These are phyloP conservation scores for Candida sphagnicola DNA, from an alignment of 805 yeast species.

Conservation along the genomic window DNA sequence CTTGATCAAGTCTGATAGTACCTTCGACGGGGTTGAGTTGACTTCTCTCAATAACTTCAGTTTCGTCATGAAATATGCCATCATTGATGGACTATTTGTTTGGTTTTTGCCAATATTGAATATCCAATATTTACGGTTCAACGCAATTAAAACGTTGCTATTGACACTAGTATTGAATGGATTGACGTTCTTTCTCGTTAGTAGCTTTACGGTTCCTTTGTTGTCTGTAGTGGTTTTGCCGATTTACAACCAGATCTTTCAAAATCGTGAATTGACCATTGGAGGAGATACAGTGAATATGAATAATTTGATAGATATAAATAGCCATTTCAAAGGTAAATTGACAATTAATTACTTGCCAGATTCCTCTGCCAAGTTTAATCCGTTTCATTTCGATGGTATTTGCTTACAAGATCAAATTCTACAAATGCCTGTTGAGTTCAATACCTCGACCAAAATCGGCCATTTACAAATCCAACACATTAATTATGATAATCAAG, in stretches of 20 bases:
- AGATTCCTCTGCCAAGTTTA: slow-evolving; percentile 80
- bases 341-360: slow-evolving; percentile 86
- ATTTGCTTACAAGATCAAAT: slow-evolving; percentile 52
- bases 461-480: slow-evolving; percentile 62
- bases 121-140: slow-evolving; percentile 70
- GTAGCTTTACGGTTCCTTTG: slow-evolving; percentile 48
- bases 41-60: slow-evolving; percentile 45
- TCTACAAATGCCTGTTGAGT: slow-evolving; percentile 60
- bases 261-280: slow-evolving; percentile 47
- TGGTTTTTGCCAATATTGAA: slow-evolving; percentile 70
- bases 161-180: slow-evolving; percentile 45
- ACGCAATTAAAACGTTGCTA: slow-evolving; percentile 49
- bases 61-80: slow-evolving; percentile 65
- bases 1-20: slow-evolving; percentile 45
- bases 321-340: slow-evolving; percentile 75
- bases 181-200: slow-evolving; percentile 52
- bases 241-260: slow-evolving; percentile 39
- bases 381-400: slow-evolving; percentile 61
- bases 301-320: slow-evolving; percentile 38
- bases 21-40: slow-evolving; percentile 26
- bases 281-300: slow-evolving; percentile 44
- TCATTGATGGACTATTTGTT: slow-evolving; percentile 68
- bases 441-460: slow-evolving; percentile 76
- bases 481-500: slow-evolving; percentile 51
- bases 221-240: slow-evolving; percentile 31